phyloP scores from a whole-genome alignment of 2,329 filamentous ascomycete genomes.

The Venturia oleaginea region DNA sequence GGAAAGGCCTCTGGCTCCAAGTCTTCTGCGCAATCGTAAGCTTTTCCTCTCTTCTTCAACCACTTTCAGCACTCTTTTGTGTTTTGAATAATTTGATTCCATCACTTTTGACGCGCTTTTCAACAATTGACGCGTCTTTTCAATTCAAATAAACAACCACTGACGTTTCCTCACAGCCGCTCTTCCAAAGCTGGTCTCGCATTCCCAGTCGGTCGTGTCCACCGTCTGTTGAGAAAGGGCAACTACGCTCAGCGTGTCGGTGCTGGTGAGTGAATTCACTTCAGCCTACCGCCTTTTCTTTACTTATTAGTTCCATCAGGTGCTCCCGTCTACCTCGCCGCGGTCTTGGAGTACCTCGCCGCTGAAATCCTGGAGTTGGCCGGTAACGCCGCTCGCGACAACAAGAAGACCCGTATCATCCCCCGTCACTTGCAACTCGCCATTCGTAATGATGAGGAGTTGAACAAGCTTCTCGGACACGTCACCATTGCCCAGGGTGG shows the following conservation, averaged over 20 bases:
- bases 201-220: conserved; percentile 98
- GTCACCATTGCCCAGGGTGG: conserved; percentile 96
- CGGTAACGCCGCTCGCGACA: conserved; percentile 96
- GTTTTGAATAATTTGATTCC: conserved; percentile 13
- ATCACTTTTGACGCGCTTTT: conserved; percentile 15
- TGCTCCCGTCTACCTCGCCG: conserved; percentile 93
- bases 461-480: conserved; percentile 97
- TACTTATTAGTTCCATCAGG: conserved; percentile 33
- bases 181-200: conserved; percentile 99
- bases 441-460: conserved; percentile 98
- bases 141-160: conserved; percentile 26
- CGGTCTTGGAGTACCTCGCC: conserved; percentile 95
- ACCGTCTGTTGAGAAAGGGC: conserved; percentile 96
- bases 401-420: conserved; percentile 99
- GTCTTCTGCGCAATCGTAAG: conserved; percentile 94
- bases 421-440: conserved; percentile 97
- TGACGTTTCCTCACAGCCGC: conserved; percentile 54
- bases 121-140: conserved; percentile 18
- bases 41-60: conserved; percentile 25
- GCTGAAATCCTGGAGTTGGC: conserved; percentile 98
- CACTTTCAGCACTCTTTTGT: not conserved
- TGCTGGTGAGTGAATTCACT: conserved; percentile 55
- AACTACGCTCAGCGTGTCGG: conserved; percentile 99
- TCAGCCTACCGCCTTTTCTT: conserved; percentile 9
- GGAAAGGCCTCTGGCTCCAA: conserved; percentile 99